Conservation (phyloP, 1,139 yeast species). For the Pichia norvegensis region DNA sequence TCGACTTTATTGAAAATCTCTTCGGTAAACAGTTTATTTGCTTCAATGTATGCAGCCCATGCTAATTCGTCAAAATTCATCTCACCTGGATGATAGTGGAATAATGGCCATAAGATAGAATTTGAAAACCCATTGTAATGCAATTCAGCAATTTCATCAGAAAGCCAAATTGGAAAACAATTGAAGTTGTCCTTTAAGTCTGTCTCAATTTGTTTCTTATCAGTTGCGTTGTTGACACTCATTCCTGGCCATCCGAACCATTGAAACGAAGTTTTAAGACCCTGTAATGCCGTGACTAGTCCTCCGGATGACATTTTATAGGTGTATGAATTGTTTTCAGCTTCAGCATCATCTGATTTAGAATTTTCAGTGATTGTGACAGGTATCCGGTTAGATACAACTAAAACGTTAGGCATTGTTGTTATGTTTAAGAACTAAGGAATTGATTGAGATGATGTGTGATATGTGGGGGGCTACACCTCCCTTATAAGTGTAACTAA, state of each 20-base stretch:
- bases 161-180: conserved; percentile 82
- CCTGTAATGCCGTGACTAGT: conserved; percentile 89
- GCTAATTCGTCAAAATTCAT: conserved; percentile 97
- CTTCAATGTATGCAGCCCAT: conserved; percentile 97
- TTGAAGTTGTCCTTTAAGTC: conserved; percentile 74
- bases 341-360: not conserved
- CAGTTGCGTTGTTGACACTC: conserved; percentile 66
- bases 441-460: not conserved
- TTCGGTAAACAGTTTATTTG: conserved; percentile 75
- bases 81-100: conserved; percentile 98
- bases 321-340: conserved; percentile 44
- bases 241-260: conserved; percentile 99
- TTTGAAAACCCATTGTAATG: conserved; percentile 96
- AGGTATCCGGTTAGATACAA: conserved; percentile 90
- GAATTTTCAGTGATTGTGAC: conserved; percentile 56
- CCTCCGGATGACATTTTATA: conserved; percentile 96
- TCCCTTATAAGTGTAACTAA: not conserved
- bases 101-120: conserved; percentile 90
- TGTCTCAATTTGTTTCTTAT: conserved; percentile 56
- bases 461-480: not conserved
- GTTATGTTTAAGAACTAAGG: not conserved
- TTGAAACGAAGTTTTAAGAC: conserved; percentile 82
- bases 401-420: conserved; percentile 52
- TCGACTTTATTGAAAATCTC: conserved; percentile 63
- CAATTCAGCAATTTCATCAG: conserved; percentile 85